A percentile compares a stretch with the other conserved stretches of the same genome.
Evolutionary conservation across 768 basidiomycete species (phyloP).

Genomic region (Tubosaeta brunneosetosa): DNA sequence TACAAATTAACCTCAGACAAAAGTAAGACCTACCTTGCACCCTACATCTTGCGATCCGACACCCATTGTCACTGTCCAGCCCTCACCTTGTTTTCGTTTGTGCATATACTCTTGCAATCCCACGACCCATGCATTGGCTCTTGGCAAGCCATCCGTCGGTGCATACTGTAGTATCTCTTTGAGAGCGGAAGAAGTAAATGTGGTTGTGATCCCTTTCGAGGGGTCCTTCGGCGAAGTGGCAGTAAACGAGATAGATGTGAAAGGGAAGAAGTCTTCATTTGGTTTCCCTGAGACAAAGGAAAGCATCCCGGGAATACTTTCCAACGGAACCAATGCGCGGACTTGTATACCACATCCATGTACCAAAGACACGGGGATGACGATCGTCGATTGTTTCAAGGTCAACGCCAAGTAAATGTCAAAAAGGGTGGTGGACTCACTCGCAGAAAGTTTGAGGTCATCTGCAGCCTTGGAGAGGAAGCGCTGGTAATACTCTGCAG

Average conservation of each 20-base stretch:
- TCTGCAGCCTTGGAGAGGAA: background rate
- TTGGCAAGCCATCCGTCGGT: background rate
- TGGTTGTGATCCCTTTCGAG: background rate
- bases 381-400: background rate
- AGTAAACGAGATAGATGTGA: background rate
- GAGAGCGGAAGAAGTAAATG: background rate
- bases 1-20: background rate
- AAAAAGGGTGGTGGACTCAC: constrained; percentile 31
- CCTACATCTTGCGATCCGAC: background rate
- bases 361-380: background rate
- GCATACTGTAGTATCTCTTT: background rate
- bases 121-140: background rate
- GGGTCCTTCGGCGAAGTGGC: background rate
- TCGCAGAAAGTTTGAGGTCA: constrained; percentile 28
- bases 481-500: background rate
- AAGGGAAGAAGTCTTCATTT: background rate
- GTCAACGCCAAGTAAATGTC: background rate
- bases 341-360: background rate
- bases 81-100: background rate
- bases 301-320: background rate
- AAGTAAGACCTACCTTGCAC: background rate
- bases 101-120: background rate
- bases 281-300: background rate
- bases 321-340: background rate
- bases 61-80: background rate